phyloP scores from a whole-genome alignment of 352 stramenopile species.

The Stramenopiles sp. region DNA sequence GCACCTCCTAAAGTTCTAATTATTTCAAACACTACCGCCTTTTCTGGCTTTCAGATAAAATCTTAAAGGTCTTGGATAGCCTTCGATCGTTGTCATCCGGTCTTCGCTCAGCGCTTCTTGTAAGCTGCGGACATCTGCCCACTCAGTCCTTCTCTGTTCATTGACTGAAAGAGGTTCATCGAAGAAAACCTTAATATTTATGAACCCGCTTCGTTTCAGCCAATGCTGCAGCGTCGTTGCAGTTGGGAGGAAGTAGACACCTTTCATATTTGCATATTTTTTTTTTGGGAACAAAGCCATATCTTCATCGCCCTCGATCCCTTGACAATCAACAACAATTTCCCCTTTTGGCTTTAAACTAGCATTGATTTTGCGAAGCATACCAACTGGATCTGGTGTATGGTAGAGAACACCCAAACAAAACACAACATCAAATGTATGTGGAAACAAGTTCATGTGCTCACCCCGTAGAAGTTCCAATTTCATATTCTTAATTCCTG shows the following conservation, averaged over 20 bases:
- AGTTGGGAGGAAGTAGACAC: constrained; percentile 20
- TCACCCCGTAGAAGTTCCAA: constrained; percentile 8
- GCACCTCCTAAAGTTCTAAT: not conserved
- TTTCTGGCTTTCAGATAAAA: constrained; percentile 19
- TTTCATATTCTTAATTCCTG: not conserved
- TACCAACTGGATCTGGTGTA: constrained; percentile 18
- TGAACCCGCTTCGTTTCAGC: constrained; percentile 16
- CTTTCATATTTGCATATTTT: constrained; percentile 19
- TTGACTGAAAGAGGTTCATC: constrained; percentile 8
- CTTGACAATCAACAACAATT: not conserved
- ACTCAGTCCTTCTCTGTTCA: constrained; percentile 15
- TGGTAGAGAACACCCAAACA: constrained; percentile 19
- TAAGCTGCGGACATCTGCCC: constrained; percentile 17
- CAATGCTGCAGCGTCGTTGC: constrained; percentile 14
- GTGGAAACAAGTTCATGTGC: constrained; percentile 13
- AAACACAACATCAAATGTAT: constrained; percentile 19
- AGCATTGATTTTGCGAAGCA: constrained; percentile 16
- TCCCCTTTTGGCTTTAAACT: constrained; percentile 1
- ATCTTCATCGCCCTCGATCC: constrained; percentile 12
- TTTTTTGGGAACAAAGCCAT: constrained; percentile 19
- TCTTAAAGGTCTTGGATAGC: constrained; percentile 15
- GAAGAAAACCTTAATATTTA: constrained; percentile 15
- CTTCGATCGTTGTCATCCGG: constrained; percentile 13
- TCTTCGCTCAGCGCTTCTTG: constrained; percentile 15
- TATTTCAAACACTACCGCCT: not conserved